A percentile compares a stretch with the other conserved stretches of the same genome.
These are phyloP conservation scores for Setaria viridis DNA, from an alignment of 202 grass and related monocot species.

Conservation along the genomic window DNA sequence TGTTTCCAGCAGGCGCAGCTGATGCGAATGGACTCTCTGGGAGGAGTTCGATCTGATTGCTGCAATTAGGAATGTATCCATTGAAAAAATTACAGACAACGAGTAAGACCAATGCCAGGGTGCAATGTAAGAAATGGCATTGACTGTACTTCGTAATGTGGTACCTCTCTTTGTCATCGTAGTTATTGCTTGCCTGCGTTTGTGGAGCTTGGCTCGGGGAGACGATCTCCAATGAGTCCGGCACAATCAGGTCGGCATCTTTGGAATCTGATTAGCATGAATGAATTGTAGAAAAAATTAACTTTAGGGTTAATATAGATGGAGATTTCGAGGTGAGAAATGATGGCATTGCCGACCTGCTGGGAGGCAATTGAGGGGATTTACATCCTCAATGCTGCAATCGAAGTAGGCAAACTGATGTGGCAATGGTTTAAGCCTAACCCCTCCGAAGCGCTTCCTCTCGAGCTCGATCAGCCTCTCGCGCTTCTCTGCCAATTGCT, in stretches of 20 bases:
- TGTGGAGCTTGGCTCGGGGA: conserved; percentile 46
- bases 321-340: not conserved
- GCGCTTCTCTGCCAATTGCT: conserved; percentile 47
- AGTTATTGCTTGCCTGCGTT: conserved; percentile 36
- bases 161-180: conserved; percentile 57
- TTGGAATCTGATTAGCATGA: conserved; percentile 40
- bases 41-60: conserved; percentile 67
- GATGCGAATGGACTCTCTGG: conserved; percentile 68
- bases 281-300: not conserved
- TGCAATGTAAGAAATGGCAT: not conserved
- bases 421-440: conserved; percentile 20
- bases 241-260: conserved; percentile 9
- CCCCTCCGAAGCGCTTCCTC: conserved; percentile 32
- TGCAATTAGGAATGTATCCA: conserved; percentile 29
- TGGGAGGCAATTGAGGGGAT: conserved; percentile 17
- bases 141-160: not conserved
- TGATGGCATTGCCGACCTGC: conserved; percentile 30
- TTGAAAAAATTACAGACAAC: not conserved
- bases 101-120: not conserved
- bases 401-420: conserved; percentile 48
- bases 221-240: conserved; percentile 40
- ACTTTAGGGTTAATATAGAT: not conserved
- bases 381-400: conserved; percentile 39
- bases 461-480: conserved; percentile 56
- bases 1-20: conserved; percentile 28